phyloP scores from a whole-genome alignment of 2,329 filamentous ascomycete genomes.

The Lithohypha guttulata region DNA sequence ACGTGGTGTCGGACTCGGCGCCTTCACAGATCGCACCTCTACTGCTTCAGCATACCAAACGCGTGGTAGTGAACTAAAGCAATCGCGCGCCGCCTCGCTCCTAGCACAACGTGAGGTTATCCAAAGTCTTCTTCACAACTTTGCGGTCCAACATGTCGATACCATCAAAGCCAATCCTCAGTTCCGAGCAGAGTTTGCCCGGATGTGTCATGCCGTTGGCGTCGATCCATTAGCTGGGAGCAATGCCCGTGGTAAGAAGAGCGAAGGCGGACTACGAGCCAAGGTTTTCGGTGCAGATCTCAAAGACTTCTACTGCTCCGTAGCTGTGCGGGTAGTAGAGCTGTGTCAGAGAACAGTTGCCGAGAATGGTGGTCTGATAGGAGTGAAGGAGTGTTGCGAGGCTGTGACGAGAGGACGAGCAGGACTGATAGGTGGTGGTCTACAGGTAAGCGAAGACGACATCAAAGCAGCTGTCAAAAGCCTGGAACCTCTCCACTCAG shows the following conservation, averaged over 20 bases:
- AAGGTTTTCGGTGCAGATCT: constrained; percentile 84
- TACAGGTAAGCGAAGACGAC: constrained; percentile 83
- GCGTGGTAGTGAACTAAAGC: constrained; percentile 79
- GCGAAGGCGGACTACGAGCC: constrained; percentile 74
- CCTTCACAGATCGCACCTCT: constrained; percentile 75
- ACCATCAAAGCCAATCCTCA: constrained; percentile 92
- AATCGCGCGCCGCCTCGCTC: constrained; percentile 71
- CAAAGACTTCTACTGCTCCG: constrained; percentile 97
- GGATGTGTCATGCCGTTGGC: constrained; percentile 95
- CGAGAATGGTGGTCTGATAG: constrained; percentile 88
- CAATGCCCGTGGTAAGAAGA: constrained; percentile 41
- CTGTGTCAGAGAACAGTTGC: constrained; percentile 74
- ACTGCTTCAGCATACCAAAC: constrained; percentile 81
- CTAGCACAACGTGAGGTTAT: constrained; percentile 92
- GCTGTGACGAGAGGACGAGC: constrained; percentile 61
- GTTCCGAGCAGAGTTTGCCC: constrained; percentile 93
- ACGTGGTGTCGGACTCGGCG: constrained; percentile 72
- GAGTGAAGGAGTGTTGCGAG: constrained; percentile 68
- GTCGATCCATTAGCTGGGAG: constrained; percentile 81
- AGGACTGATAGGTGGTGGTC: constrained; percentile 61
- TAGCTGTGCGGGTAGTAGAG: constrained; percentile 91
- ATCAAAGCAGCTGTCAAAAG: constrained; percentile 80
- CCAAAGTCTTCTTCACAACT: constrained; percentile 87
- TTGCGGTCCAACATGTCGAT: constrained; percentile 85
- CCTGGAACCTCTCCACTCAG: constrained; percentile 74